Conservation (phyloP, 2,329 filamentous ascomycete genomes). For the Cercospora beticola region DNA sequence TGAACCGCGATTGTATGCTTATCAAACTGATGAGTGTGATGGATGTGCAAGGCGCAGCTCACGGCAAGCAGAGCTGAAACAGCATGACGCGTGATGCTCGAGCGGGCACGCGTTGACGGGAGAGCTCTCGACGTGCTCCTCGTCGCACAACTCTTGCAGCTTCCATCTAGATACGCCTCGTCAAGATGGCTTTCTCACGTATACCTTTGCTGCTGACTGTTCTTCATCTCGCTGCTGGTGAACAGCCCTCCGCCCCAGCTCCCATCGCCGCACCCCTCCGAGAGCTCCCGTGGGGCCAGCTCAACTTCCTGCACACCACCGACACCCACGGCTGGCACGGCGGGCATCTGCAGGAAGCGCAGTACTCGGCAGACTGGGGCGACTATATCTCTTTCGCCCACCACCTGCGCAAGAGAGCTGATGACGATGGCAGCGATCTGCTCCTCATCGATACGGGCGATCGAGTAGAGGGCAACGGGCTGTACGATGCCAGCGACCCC, state of each 20-base stretch:
- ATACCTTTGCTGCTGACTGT: slow-evolving; percentile 27
- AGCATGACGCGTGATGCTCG: slow-evolving; percentile 2
- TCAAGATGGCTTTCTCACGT: slow-evolving; percentile 1
- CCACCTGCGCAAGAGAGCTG: slow-evolving; percentile 75
- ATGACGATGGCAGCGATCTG: slow-evolving; percentile 76
- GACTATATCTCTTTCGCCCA: slow-evolving; percentile 93
- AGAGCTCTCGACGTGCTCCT: not conserved
- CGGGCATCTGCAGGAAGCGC: slow-evolving; percentile 87
- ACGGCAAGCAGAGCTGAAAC: not conserved
- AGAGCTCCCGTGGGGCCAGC: slow-evolving; percentile 82
- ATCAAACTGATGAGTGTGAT: not conserved
- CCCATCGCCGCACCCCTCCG: slow-evolving; percentile 80
- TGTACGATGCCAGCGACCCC: slow-evolving; percentile 86
- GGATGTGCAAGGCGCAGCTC: not conserved
- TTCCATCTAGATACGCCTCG: not conserved
- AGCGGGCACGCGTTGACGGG: slow-evolving; percentile 3
- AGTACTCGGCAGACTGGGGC: slow-evolving; percentile 95
- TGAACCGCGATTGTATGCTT: not conserved
- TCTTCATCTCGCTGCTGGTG: slow-evolving; percentile 34
- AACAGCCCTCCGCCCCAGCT: slow-evolving; percentile 77
- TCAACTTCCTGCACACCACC: slow-evolving; percentile 94
- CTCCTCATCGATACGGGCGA: slow-evolving; percentile 96
- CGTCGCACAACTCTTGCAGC: not conserved
- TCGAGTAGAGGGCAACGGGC: slow-evolving; percentile 86
- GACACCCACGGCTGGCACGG: slow-evolving; percentile 94